Evolutionary conservation across 2,329 filamentous ascomycete species (phyloP).

Genomic region (Alternaria panax): DNA sequence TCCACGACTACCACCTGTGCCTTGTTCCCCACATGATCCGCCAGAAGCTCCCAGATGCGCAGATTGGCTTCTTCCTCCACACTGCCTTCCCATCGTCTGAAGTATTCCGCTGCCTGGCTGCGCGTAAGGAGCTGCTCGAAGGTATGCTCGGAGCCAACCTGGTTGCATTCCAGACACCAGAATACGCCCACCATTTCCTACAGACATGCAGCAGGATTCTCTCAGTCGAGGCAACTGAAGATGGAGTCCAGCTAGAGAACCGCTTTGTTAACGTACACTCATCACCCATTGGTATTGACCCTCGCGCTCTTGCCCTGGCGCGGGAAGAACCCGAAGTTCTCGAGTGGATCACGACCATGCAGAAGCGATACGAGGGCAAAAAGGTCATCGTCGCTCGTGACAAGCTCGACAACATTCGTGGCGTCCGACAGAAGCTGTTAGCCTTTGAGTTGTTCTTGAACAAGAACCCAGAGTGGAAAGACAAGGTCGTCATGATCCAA

Average conservation of each 20-base stretch:
- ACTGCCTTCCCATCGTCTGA: slow-evolving; percentile 96
- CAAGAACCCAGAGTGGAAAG: slow-evolving; percentile 88
- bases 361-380: slow-evolving; percentile 86
- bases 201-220: slow-evolving; percentile 94
- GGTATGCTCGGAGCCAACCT: slow-evolving; percentile 93
- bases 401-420: slow-evolving; percentile 91
- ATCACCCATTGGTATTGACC: slow-evolving; percentile 90
- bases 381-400: slow-evolving; percentile 90
- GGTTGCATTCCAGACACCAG: slow-evolving; percentile 90
- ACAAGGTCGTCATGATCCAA: slow-evolving; percentile 88
- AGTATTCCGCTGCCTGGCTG: slow-evolving; percentile 89
- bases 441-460: slow-evolving; percentile 94
- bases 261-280: slow-evolving; percentile 89
- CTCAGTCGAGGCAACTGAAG: slow-evolving; percentile 85
- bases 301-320: slow-evolving; percentile 73
- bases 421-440: slow-evolving; percentile 90
- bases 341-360: slow-evolving; percentile 80
- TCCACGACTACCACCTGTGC: slow-evolving; percentile 94
- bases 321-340: slow-evolving; percentile 76
- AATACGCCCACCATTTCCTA: slow-evolving; percentile 92
- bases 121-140: slow-evolving; percentile 84
- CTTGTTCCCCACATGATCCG: slow-evolving; percentile 89
- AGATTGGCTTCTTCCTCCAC: slow-evolving; percentile 96
- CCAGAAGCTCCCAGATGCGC: slow-evolving; percentile 86
- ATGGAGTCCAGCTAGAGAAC: slow-evolving; percentile 89